Evolutionary conservation across 2,329 filamentous ascomycete genomes (phyloP).

Genomic region (Calonectria honghensis): DNA sequence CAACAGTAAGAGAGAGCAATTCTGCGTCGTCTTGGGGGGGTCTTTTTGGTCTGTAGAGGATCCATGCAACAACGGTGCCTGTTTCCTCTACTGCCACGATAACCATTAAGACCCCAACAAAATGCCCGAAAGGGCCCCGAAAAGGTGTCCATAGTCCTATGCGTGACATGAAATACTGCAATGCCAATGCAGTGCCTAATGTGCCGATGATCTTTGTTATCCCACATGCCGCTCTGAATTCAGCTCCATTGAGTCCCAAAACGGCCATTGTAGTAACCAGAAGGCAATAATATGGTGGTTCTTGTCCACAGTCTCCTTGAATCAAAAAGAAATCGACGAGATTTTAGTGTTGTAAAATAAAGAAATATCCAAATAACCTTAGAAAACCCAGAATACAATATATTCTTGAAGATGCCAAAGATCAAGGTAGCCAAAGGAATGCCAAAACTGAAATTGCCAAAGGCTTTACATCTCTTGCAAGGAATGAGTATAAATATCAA

Average conservation of each 20-base stretch:
- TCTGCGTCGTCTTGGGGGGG: neutral
- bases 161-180: conserved; percentile 4
- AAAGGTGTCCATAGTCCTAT: neutral
- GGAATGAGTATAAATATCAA: neutral
- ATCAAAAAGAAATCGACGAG: no score
- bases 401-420: neutral
- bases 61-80: conserved; percentile 2
- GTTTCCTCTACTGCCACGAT: conserved; percentile 10
- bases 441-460: neutral
- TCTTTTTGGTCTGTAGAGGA: neutral
- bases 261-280: neutral
- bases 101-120: neutral
- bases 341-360: neutral
- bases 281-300: neutral
- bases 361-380: neutral
- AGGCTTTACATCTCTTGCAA: neutral
- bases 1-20: neutral
- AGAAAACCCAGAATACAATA: neutral
- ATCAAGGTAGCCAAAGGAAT: neutral
- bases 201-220: conserved; percentile 18
- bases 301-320: no score
- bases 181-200: neutral
- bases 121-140: neutral
- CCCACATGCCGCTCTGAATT: conserved; percentile 11
- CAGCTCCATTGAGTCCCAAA: neutral